phyloP scores from a whole-genome alignment of 257 asterid genomes.

The Henckelia pumila region DNA sequence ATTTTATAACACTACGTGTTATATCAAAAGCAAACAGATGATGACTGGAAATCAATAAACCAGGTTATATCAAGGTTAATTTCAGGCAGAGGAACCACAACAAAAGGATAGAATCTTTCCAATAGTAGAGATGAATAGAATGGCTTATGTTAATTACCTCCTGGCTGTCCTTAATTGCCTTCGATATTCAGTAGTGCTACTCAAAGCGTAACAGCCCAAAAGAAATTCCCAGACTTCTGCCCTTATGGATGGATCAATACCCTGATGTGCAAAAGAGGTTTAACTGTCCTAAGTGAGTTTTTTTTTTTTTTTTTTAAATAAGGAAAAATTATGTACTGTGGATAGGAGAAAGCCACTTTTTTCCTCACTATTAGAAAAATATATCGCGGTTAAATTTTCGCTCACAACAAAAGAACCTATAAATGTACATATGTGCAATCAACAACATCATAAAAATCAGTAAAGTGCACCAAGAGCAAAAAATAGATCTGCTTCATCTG shows the following conservation, averaged over 20 bases:
- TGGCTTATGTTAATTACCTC: slow-evolving; percentile 48
- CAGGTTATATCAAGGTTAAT: slow-evolving; percentile 8
- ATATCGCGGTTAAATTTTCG: slow-evolving; percentile 10
- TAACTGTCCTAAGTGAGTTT: slow-evolving; percentile 13
- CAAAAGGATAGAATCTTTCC: slow-evolving; percentile 18
- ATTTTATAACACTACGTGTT: neutral
- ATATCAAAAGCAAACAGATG: slow-evolving; percentile 10
- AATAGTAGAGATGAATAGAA: slow-evolving; percentile 26
- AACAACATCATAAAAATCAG: slow-evolving; percentile 10
- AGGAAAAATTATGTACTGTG: slow-evolving; percentile 2
- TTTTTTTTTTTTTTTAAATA: neutral
- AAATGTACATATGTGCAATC: slow-evolving; percentile 13
- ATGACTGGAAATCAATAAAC: neutral
- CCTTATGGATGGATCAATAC: slow-evolving; percentile 94
- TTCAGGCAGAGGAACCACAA: slow-evolving; percentile 21
- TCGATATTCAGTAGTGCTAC: slow-evolving; percentile 83
- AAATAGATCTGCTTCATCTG: neutral
- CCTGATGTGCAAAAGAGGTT: slow-evolving; percentile 48
- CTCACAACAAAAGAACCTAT: slow-evolving; percentile 13
- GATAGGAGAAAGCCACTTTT: slow-evolving; percentile 1
- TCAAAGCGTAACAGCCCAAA: slow-evolving; percentile 85
- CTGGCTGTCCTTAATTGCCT: slow-evolving; percentile 78
- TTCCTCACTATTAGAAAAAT: neutral
- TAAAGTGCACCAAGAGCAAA: slow-evolving; percentile 2
- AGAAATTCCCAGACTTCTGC: slow-evolving; percentile 99